Conservation (phyloP, 75 land plant genomes). For the Cupressus sempervirens region DNA sequence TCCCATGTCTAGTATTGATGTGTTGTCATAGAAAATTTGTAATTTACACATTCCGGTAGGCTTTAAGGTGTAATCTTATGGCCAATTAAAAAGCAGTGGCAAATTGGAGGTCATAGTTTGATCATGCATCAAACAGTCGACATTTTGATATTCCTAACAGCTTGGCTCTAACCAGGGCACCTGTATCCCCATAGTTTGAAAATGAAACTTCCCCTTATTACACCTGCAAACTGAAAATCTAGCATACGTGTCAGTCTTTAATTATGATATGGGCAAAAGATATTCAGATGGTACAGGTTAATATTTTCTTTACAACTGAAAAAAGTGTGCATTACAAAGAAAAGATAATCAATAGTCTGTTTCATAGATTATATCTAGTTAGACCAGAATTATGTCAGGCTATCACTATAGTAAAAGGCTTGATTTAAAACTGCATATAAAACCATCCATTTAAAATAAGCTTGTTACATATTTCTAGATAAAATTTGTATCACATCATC, state of each 20-base stretch:
- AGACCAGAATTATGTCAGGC: not conserved
- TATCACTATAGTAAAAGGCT: not conserved
- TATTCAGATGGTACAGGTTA: not conserved
- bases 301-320: not conserved
- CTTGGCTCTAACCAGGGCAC: not conserved
- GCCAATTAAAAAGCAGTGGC: not conserved
- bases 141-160: not conserved
- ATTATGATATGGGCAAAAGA: not conserved
- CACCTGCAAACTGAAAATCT: not conserved
- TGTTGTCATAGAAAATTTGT: conserved; percentile 3
- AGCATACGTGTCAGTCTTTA: not conserved
- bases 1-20: not conserved
- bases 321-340: not conserved
- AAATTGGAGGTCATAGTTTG: not conserved
- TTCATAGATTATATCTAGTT: not conserved
- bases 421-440: not conserved
- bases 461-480: not conserved
- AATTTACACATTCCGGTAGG: not conserved
- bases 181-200: not conserved
- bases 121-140: not conserved
- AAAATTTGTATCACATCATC: not conserved
- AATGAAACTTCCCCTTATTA: not conserved
- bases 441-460: not conserved
- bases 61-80: not conserved
- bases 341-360: not conserved